These are phyloP conservation scores for Coix lacrymajobi DNA, from an alignment of 176 grass and related monocot genomes.

Conservation along the genomic window DNA sequence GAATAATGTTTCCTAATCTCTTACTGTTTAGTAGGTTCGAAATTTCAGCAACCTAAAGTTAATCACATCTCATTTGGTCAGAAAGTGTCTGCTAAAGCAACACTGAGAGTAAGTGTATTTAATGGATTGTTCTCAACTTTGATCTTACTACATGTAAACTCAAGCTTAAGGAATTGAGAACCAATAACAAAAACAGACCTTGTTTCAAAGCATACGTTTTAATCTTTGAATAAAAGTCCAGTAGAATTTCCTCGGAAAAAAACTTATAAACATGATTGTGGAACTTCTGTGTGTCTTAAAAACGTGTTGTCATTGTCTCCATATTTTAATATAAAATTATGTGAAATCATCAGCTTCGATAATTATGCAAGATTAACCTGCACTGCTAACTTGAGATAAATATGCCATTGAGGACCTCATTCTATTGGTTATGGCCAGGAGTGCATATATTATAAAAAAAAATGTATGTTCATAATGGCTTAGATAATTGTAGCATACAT, in stretches of 20 bases:
- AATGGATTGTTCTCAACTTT: not conserved
- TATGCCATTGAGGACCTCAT: not conserved
- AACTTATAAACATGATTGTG: not conserved
- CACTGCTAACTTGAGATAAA: not conserved
- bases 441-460: not conserved
- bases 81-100: constrained; percentile 27
- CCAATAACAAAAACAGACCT: not conserved
- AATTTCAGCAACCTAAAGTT: not conserved
- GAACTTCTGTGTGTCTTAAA: not conserved
- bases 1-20: not conserved
- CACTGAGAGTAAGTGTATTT: constrained; percentile 29
- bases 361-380: not conserved
- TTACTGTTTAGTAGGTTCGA: constrained; percentile 11
- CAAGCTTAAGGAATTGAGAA: not conserved
- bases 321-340: not conserved
- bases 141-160: not conserved
- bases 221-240: no score
- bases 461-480: not conserved
- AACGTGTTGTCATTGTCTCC: not conserved
- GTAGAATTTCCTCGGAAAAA: no score
- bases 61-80: constrained; percentile 33
- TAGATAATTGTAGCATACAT: not conserved
- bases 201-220: not conserved
- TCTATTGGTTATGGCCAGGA: not conserved
- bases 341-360: not conserved